Evolutionary conservation across 345 rosid species (phyloP).

Genomic region (Turnera subulata): DNA sequence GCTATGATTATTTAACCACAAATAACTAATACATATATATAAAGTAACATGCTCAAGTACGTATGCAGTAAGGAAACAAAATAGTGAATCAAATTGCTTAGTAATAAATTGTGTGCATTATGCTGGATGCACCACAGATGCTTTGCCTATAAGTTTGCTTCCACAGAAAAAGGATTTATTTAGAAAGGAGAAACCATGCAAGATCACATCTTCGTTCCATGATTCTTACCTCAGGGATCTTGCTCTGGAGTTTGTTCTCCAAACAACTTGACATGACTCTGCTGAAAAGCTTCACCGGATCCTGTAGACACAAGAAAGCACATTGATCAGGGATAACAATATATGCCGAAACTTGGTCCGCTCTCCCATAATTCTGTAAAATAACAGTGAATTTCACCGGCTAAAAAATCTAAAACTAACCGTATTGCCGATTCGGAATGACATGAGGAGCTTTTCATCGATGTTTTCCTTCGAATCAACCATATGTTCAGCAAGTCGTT

Average conservation of each 20-base stretch:
- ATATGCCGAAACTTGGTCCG: too few species aligned
- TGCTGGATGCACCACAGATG: too few species aligned
- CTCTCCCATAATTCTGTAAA: too few species aligned
- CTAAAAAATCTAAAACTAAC: too few species aligned
- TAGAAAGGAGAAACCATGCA: background rate
- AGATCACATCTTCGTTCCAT: background rate
- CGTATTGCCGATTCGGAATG: constrained; percentile 39
- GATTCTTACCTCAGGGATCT: constrained; percentile 49
- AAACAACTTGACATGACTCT: constrained; percentile 48
- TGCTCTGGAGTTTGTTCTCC: constrained; percentile 27
- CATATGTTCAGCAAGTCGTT: constrained; percentile 50
- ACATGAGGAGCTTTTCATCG: constrained; percentile 38
- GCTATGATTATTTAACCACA: too few species aligned
- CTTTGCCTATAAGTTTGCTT: too few species aligned
- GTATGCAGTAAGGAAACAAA: too few species aligned
- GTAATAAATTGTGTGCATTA: too few species aligned
- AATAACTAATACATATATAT: too few species aligned
- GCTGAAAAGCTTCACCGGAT: constrained; percentile 37
- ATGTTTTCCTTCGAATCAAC: constrained; percentile 67
- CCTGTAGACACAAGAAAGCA: constrained; percentile 30
- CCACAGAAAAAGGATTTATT: background rate
- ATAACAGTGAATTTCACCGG: background rate
- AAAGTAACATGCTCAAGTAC: too few species aligned
- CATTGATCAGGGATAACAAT: background rate
- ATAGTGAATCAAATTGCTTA: too few species aligned